A percentile compares a stretch with the other conserved stretches of the same genome.
These are phyloP conservation scores for Pythium periplocum DNA, from an alignment of 352 stramenopile species.

Conservation along the genomic window DNA sequence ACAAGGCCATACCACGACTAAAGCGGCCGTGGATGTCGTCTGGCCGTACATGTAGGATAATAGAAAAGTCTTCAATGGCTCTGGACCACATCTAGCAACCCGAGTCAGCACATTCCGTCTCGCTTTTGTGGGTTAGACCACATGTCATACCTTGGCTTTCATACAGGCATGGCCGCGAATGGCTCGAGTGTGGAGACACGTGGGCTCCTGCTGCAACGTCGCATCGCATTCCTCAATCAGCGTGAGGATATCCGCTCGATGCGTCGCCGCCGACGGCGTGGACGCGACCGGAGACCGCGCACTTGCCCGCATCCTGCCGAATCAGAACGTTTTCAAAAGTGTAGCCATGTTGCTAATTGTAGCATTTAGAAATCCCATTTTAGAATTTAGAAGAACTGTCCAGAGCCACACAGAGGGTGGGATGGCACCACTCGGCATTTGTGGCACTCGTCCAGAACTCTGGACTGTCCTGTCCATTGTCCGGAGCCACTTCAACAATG, in stretches of 20 bases:
- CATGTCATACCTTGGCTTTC: constrained; percentile 41
- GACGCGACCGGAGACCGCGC: no score
- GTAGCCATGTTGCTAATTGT: no score
- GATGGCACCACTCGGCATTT: no score
- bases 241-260: constrained; percentile 36
- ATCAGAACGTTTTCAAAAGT: no score
- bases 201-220: constrained; percentile 31
- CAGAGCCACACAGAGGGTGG: no score
- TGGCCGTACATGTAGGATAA: constrained; percentile 34
- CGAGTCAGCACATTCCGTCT: not conserved
- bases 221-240: constrained; percentile 54
- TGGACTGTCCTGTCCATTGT: no score
- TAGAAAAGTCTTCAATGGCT: constrained; percentile 49
- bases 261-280: no score
- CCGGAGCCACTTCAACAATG: no score
- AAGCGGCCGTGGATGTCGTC: constrained; percentile 65
- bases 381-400: no score
- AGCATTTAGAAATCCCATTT: no score
- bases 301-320: no score
- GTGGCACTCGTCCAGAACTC: no score
- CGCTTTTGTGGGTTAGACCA: not conserved
- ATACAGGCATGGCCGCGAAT: constrained; percentile 63
- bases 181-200: constrained; percentile 52
- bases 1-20: constrained; percentile 68
- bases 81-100: constrained; percentile 32